phyloP scores from a whole-genome alignment of 108 stramenopile genomes.

The Fistulifera solaris region DNA sequence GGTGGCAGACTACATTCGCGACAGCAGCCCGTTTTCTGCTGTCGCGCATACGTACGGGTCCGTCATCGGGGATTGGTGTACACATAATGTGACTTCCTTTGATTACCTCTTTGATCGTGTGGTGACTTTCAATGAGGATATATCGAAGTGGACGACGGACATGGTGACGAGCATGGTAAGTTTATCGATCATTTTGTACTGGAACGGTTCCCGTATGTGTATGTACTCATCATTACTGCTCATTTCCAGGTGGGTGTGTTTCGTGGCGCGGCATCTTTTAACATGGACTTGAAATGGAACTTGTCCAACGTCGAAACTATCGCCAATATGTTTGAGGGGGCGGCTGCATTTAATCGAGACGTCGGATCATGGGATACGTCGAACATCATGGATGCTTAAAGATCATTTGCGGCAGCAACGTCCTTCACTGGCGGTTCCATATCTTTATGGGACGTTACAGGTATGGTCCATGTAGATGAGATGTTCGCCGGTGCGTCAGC shows the following conservation, averaged over 20 bases:
- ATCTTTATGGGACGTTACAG: constrained; percentile 7
- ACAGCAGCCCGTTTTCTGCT: neutral
- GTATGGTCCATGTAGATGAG: constrained; percentile 1
- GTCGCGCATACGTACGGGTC: neutral
- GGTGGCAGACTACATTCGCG: constrained; percentile 8
- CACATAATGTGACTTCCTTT: constrained; percentile 13
- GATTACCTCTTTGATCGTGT: constrained; percentile 4
- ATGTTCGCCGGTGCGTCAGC: constrained; percentile 25
- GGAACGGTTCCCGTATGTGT: too few relatives aligned
- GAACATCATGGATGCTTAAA: constrained; percentile 1
- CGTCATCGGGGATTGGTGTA: constrained; percentile 1
- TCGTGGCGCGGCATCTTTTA: constrained; percentile 18
- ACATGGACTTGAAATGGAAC: constrained; percentile 30
- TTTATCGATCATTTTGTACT: too few relatives aligned
- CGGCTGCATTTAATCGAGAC: constrained; percentile 19
- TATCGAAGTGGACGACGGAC: constrained; percentile 14
- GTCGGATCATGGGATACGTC: constrained; percentile 15
- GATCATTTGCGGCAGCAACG: constrained; percentile 13
- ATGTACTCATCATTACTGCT: too few relatives aligned
- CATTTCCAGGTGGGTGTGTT: constrained; percentile 12
- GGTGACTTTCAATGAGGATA: constrained; percentile 8
- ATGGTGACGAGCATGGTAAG: constrained; percentile 14
- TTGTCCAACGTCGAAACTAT: constrained; percentile 15
- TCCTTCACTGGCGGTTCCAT: constrained; percentile 11
- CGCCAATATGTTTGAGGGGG: constrained; percentile 19